Evolutionary conservation across 1,139 yeast genomes (phyloP), one percentile per base, ranked within the genome.

Genomic region (Arxiozyma slooffiae): DNA sequence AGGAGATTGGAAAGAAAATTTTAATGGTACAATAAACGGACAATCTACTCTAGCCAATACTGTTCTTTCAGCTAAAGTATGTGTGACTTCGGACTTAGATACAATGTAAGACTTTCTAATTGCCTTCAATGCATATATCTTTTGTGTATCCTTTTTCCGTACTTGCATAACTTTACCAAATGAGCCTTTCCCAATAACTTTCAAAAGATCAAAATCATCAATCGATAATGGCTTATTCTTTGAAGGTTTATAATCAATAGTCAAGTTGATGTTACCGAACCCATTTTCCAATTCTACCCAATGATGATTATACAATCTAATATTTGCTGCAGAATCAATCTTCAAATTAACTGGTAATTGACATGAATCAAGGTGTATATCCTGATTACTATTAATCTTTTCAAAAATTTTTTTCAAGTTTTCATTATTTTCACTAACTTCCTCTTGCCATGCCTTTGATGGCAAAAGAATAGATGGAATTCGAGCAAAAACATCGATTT

Each of bases 161-260:
- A 92, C 98, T 69, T 92, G 98, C 97, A 92, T 92, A 52, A 92
- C 98, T 69, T 94, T 92, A 50, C 98, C 98, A 69, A 92, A 94
- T 2, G 97, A 88, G 2, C 98, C 98, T 67, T 92, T 92, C 45
- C 98, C 98, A 52, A 92, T 88, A 21, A 92, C 98, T 68, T 92
- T 92, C 60, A 92, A 76, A 51, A 94, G 72, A 61, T 90, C 96
- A 68, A 92, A 92, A 64, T 92, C 96, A 51, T 89, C 96, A 58
- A 92, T 89, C 1, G 88, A 75, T 48, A 92, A 74, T 49, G 85
- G 85, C 60, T 81, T 80, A 59, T 80, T 79, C 53, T 79, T 77
- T 48, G 80, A 75, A 11, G 95, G 89, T 66, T 84, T 85, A 70
- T 82, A 88, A 63, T 86, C 95, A 42, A 89, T 76, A 23, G 88